Percentiles rank a stretch among this genome's conserved stretches.
These are phyloP conservation scores for Lepidium sativum DNA, from an alignment of 345 rosid genomes.

Conservation along the genomic window DNA sequence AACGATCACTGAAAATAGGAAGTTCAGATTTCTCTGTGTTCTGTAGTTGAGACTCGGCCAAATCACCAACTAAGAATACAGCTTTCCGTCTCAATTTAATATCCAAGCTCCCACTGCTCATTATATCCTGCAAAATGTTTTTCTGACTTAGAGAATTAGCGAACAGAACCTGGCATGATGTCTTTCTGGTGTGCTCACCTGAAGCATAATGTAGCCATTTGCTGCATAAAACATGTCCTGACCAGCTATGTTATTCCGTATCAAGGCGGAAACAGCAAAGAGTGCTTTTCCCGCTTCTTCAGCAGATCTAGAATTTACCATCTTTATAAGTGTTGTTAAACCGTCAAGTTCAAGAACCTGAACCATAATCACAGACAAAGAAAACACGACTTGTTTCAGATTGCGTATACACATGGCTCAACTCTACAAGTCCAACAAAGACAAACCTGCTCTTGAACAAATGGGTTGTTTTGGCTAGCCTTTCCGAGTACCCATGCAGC, in stretches of 20 bases:
- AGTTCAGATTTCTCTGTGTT: constrained; percentile 35
- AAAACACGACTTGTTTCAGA: background rate
- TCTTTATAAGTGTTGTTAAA: constrained; percentile 47
- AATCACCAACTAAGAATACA: constrained; percentile 64
- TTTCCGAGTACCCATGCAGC: constrained; percentile 96
- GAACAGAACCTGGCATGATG: background rate
- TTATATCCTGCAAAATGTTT: constrained; percentile 43
- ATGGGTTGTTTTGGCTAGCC: constrained; percentile 84
- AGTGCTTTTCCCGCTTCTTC: constrained; percentile 92
- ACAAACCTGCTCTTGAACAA: constrained; percentile 70
- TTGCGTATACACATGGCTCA: background rate
- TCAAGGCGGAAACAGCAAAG: constrained; percentile 79
- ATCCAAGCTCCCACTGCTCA: constrained; percentile 50
- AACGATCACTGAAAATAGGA: constrained; percentile 43
- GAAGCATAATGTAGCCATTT: constrained; percentile 78
- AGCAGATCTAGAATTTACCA: constrained; percentile 51
- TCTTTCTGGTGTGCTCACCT: constrained; percentile 38
- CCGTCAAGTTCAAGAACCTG: constrained; percentile 79
- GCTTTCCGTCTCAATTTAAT: constrained; percentile 70
- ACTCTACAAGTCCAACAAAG: background rate
- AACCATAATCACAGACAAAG: constrained; percentile 4
- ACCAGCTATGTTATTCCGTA: constrained; percentile 59
- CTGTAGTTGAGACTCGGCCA: constrained; percentile 56
- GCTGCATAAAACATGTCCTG: constrained; percentile 71
- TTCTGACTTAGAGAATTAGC: background rate